Base-by-base conservation (phyloP, 2,329 filamentous ascomycete species). In the Nigrospora sphaerica region DNA sequence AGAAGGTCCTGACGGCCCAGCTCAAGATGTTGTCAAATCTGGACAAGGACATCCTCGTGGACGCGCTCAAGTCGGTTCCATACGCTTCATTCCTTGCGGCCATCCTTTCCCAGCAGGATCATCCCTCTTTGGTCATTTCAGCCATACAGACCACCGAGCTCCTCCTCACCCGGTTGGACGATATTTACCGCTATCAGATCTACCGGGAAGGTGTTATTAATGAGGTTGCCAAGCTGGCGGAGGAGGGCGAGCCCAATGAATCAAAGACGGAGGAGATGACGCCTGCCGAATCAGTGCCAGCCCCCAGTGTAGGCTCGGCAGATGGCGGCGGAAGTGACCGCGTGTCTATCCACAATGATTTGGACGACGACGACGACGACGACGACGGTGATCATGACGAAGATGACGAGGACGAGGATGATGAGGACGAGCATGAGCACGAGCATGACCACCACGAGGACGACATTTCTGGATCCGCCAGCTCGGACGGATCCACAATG, bases 1-100 rank as follows among this genome's bases (percentile, higher is more conserved):
- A 97, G 62, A 96, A 95, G 67, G 93, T 98, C 3, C 75, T 98
- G 32, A 88, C 83, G 17, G 93, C 92, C n/a, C 93, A 98, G 60
- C 72, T 97, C 39, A 97, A 97, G 70, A 97, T 98, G 89, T 77
- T 98, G 11, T 95, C 90, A 12, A 95, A 96, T 54, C 70, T 98
- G n/a, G 89, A 96, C 56, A 83, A 81, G 38, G 75, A 78, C 34
- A 89, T 98, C 43, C 77, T 98, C 4, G 78, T 88, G 50, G 92
- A 96, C 57, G 86, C 92, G 10, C 69, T 98, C 31, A 85, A 85
- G 23, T 80, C 88, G 14, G 91, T 98, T 1, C 88, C 93, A 0
- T 98, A 97, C 65, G 90, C 93, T 3, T 98, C 95, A 0, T 96
- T 95, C 62, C 69, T 98, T 31, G 93, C 93, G 2, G 90, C 92